phyloP scores from a whole-genome alignment of 108 stramenopile genomes.

The Cyclotella choctawhatcheeana region DNA sequence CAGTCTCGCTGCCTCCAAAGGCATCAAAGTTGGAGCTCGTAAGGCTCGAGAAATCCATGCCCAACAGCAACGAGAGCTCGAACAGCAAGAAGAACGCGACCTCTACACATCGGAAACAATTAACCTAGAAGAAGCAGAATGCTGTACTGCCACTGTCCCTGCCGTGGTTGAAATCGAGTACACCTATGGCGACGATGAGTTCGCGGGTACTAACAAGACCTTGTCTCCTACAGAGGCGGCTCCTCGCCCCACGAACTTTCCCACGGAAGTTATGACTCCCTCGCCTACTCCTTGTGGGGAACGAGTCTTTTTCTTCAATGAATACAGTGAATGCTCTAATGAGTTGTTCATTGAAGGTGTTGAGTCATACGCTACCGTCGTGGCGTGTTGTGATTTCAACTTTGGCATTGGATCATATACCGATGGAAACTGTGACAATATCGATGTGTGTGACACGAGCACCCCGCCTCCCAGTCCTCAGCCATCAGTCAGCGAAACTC shows the following conservation, averaged over 20 bases:
- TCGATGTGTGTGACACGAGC: too few relatives aligned
- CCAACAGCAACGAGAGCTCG: neutral
- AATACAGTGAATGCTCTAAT: too few relatives aligned
- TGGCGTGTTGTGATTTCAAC: too few relatives aligned
- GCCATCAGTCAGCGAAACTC: too few relatives aligned
- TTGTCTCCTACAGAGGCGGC: neutral
- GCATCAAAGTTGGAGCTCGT: slow-evolving; percentile 9
- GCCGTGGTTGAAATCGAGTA: neutral
- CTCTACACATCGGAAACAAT: slow-evolving; percentile 9
- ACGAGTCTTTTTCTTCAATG: too few relatives aligned
- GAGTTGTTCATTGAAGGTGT: too few relatives aligned
- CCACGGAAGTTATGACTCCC: slow-evolving; percentile 1
- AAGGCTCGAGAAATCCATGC: neutral
- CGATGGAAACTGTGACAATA: too few relatives aligned
- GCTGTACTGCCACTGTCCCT: neutral
- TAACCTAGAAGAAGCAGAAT: neutral
- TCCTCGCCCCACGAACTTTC: neutral
- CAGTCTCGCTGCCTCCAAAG: neutral
- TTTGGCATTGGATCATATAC: too few relatives aligned
- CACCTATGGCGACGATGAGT: neutral
- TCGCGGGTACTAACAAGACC: neutral
- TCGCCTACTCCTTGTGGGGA: neutral
- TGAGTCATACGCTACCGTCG: too few relatives aligned
- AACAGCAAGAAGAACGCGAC: neutral
- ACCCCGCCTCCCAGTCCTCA: too few relatives aligned